phyloP scores from a whole-genome alignment of 768 basidiomycete species.

The Holtermannia corniformis region DNA sequence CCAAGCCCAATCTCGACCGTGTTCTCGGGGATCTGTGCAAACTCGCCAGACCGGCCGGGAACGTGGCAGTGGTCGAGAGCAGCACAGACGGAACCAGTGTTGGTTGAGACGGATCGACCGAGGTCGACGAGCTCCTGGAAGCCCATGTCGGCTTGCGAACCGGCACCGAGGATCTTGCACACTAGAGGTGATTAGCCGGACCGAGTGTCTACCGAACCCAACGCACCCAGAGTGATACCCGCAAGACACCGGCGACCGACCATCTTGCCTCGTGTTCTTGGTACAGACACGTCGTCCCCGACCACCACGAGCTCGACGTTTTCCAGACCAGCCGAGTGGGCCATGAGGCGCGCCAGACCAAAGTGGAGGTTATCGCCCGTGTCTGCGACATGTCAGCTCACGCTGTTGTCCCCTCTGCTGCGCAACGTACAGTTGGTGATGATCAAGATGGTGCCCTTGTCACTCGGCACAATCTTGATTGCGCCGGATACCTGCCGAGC shows the following conservation, averaged over 20 bases:
- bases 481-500: slow-evolving; percentile 33
- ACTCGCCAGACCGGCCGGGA: slow-evolving; percentile 59
- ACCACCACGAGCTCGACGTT: slow-evolving; percentile 69
- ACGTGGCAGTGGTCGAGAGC: slow-evolving; percentile 86
- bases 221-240: slow-evolving; percentile 33
- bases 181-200: slow-evolving; percentile 67
- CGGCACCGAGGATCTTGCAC: slow-evolving; percentile 83
- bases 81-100: slow-evolving; percentile 71
- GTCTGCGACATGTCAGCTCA: slow-evolving; percentile 9
- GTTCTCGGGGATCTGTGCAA: slow-evolving; percentile 48
- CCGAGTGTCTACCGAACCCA: not conserved
- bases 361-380: slow-evolving; percentile 80
- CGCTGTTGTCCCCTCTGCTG: not conserved
- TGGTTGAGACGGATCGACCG: slow-evolving; percentile 58
- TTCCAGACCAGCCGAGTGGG: slow-evolving; percentile 56
- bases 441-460: slow-evolving; percentile 34
- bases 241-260: slow-evolving; percentile 59
- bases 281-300: slow-evolving; percentile 83
- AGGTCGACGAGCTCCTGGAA: slow-evolving; percentile 60
- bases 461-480: slow-evolving; percentile 28
- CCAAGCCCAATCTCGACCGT: slow-evolving; percentile 79
- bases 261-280: slow-evolving; percentile 65
- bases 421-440: slow-evolving; percentile 39
- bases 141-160: slow-evolving; percentile 57
- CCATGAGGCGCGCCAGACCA: slow-evolving; percentile 77